Evolutionary conservation across 179 eudicot species (phyloP).

Genomic region (Carnegiea gigantea): DNA sequence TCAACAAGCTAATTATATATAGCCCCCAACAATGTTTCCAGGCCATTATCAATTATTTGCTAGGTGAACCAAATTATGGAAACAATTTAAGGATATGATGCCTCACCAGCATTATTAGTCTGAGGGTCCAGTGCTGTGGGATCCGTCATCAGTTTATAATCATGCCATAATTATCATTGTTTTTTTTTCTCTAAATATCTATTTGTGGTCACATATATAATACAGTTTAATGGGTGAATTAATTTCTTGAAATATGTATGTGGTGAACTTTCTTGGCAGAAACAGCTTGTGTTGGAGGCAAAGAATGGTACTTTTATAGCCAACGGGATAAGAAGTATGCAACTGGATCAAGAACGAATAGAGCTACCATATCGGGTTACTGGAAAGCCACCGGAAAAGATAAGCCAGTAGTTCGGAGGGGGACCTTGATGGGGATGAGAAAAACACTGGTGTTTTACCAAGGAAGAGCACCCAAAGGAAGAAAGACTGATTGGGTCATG

Average conservation of each 20-base stretch:
- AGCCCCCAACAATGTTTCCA: conserved; percentile 17
- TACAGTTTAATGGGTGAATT: not conserved
- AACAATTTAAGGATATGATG: conserved; percentile 24
- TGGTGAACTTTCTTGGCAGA: conserved; percentile 30
- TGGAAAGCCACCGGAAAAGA: conserved; percentile 99
- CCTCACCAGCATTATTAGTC: conserved; percentile 20
- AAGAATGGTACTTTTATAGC: conserved; percentile 93
- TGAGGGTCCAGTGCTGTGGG: conserved; percentile 14
- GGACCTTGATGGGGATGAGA: conserved; percentile 77
- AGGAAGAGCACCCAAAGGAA: conserved; percentile 96
- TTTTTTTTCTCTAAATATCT: not conserved
- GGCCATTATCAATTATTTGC: not conserved
- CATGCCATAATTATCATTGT: not conserved
- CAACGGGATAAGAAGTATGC: conserved; percentile 85
- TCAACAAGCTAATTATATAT: conserved; percentile 3
- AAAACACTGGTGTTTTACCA: conserved; percentile 88
- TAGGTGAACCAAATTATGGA: not conserved
- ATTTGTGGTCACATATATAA: not conserved
- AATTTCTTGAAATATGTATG: too few relatives aligned
- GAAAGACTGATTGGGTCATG: conserved; percentile 91
- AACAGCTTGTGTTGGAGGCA: conserved; percentile 78
- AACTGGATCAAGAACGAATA: conserved; percentile 78
- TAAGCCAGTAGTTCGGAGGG: conserved; percentile 43
- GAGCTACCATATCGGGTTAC: conserved; percentile 85
- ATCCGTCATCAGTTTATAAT: not conserved